phyloP scores from a whole-genome alignment of 495 filamentous ascomycete species.

The Daldinia childiae region DNA sequence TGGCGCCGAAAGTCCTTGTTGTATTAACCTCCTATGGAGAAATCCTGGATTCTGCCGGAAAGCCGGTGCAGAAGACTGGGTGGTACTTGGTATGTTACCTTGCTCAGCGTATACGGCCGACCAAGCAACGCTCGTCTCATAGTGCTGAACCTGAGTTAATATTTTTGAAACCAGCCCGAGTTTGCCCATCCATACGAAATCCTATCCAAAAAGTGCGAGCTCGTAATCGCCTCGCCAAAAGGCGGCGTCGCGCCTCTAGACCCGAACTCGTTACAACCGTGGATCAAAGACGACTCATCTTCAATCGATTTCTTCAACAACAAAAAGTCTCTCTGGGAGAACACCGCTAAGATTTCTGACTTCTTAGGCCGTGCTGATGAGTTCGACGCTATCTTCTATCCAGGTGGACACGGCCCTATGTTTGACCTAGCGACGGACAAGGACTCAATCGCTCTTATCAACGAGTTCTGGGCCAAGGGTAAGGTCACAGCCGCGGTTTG shows the following conservation, averaged over 20 bases:
- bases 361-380: neutral
- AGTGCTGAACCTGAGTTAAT: neutral
- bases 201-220: neutral
- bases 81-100: neutral
- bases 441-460: neutral
- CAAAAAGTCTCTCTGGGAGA: neutral
- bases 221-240: neutral
- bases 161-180: neutral
- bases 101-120: neutral
- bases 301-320: neutral
- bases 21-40: neutral
- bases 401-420: neutral
- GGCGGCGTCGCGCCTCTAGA: neutral
- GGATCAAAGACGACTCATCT: neutral
- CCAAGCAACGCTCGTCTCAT: neutral
- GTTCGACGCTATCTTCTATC: neutral
- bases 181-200: neutral
- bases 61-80: neutral
- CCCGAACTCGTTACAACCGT: neutral
- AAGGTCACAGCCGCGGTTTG: neutral
- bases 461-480: neutral
- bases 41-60: neutral
- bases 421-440: neutral
- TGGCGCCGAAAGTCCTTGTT: neutral
- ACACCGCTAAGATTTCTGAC: neutral